Evolutionary conservation across 176 grass and related monocot genomes (phyloP).

Genomic region (Guadua angustifolia): DNA sequence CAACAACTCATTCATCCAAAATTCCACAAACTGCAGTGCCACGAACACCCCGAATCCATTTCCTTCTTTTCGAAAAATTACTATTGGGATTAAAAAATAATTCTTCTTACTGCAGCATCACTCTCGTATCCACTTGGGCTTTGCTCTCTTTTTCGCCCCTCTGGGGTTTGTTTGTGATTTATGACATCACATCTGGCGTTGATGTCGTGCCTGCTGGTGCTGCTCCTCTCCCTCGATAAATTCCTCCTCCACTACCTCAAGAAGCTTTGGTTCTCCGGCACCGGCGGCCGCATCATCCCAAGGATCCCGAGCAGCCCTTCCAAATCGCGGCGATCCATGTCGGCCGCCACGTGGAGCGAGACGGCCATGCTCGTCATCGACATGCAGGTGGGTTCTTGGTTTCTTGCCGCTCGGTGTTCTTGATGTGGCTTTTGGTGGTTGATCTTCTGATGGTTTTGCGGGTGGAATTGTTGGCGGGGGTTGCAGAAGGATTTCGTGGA

Average conservation of each 20-base stretch:
- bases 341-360: constrained; percentile 49
- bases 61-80: not conserved
- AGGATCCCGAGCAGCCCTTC: not conserved
- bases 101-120: not conserved
- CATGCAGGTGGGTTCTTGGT: constrained; percentile 59
- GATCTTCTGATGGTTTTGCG: not conserved
- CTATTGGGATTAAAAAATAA: not conserved
- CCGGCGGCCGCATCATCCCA: not conserved
- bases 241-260: constrained; percentile 55
- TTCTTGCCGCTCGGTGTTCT: constrained; percentile 13
- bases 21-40: not conserved
- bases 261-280: constrained; percentile 36
- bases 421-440: not conserved
- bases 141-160: not conserved
- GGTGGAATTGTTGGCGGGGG: not conserved
- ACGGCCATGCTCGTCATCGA: constrained; percentile 79
- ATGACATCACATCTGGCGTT: constrained; percentile 62
- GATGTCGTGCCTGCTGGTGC: constrained; percentile 48
- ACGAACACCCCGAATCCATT: not conserved
- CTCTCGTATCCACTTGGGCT: too few relatives aligned
- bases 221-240: constrained; percentile 53
- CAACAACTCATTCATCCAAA: not conserved
- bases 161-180: constrained; percentile 17
- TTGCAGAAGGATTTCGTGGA: constrained; percentile 71
- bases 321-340: constrained; percentile 33